Percentiles rank a stretch among this genome's conserved stretches.
Evolutionary conservation across 805 yeast species (phyloP).

Genomic region (Peterozyma xylosa): DNA sequence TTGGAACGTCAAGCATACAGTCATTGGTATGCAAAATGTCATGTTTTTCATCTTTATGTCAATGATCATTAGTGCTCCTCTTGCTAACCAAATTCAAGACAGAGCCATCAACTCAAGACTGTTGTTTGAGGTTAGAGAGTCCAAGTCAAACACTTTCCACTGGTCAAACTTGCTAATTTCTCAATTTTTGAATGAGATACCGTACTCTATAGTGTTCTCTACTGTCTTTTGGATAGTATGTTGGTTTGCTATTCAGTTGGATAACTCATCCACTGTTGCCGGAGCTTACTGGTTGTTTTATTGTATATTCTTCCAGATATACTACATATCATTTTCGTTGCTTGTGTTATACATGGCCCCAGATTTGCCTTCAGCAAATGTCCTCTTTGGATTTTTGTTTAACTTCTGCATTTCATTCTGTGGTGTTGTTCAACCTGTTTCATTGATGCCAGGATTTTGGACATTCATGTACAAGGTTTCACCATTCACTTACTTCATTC

Average conservation of each 20-base stretch:
- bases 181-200: constrained; percentile 50
- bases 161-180: constrained; percentile 55
- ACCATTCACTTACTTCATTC: constrained; percentile 66
- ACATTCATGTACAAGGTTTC: constrained; percentile 72
- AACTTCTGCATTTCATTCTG: constrained; percentile 57
- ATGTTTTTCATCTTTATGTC: constrained; percentile 56
- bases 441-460: constrained; percentile 75
- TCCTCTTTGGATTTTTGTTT: constrained; percentile 46
- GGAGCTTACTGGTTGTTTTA: constrained; percentile 41
- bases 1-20: constrained; percentile 44
- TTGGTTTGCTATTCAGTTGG: constrained; percentile 28
- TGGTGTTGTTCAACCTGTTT: constrained; percentile 57
- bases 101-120: constrained; percentile 52
- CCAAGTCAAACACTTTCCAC: constrained; percentile 64
- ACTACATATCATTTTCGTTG: constrained; percentile 43
- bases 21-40: constrained; percentile 51
- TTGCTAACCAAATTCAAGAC: constrained; percentile 56
- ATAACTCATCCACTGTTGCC: constrained; percentile 36
- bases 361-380: constrained; percentile 60
- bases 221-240: constrained; percentile 38
- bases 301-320: constrained; percentile 40
- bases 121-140: constrained; percentile 63
- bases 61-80: constrained; percentile 45
- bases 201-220: constrained; percentile 43
- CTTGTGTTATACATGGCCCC: constrained; percentile 53